phyloP scores from a whole-genome alignment of 257 asterid genomes.

The Gentiana straminea region DNA sequence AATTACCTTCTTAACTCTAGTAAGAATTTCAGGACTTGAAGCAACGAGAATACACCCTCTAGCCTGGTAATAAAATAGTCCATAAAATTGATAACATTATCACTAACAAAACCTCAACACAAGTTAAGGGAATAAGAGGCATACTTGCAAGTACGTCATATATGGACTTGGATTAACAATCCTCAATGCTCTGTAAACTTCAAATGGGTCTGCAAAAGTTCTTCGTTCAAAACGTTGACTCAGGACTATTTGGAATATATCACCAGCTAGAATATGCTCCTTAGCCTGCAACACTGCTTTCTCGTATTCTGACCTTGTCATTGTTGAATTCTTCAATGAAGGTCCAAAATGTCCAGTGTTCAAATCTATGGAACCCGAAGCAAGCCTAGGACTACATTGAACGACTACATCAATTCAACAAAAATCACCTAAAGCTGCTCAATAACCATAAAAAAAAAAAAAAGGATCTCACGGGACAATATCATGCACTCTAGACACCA shows the following conservation, averaged over 20 bases:
- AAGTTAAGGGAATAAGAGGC: constrained; percentile 19
- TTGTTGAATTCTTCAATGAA: constrained; percentile 56
- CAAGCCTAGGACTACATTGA: constrained; percentile 60
- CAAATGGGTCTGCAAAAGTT: constrained; percentile 97
- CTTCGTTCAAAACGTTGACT: constrained; percentile 97
- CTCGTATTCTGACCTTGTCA: constrained; percentile 67
- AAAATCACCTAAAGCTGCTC: too few relatives aligned
- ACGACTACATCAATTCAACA: constrained; percentile 9
- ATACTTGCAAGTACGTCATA: constrained; percentile 90
- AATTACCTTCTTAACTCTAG: constrained; percentile 76
- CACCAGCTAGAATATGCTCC: constrained; percentile 97
- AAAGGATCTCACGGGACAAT: constrained; percentile 51
- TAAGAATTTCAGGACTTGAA: constrained; percentile 97
- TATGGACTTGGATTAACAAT: constrained; percentile 97
- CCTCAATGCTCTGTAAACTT: constrained; percentile 92
- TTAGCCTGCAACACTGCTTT: constrained; percentile 70
- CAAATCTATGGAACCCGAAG: constrained; percentile 73
- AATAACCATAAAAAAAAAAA: not conserved
- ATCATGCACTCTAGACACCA: constrained; percentile 81
- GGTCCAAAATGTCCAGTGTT: constrained; percentile 64
- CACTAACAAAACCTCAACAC: constrained; percentile 1
- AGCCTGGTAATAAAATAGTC: constrained; percentile 36
- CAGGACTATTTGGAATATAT: constrained; percentile 92
- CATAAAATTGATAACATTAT: not conserved
- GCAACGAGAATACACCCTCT: constrained; percentile 93